Conservation (phyloP, 176 grass and related monocot species). For the Juncus effusus region DNA sequence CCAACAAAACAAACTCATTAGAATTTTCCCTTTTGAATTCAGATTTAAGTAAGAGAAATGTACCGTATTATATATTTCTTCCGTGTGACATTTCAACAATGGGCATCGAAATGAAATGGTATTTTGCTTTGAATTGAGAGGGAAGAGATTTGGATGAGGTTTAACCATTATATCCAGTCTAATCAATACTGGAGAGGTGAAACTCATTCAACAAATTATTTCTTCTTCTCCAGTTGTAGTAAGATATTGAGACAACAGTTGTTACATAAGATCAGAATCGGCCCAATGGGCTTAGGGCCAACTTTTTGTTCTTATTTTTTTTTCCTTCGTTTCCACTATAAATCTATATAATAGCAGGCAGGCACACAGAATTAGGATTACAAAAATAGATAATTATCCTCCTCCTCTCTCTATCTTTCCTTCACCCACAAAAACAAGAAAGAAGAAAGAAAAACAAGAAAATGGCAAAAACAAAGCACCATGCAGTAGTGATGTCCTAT, state of each 20-base stretch:
- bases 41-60: conserved; percentile 2
- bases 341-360: too few relatives aligned
- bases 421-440: too few relatives aligned
- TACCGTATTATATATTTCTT: neutral
- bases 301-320: neutral
- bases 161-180: neutral
- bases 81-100: neutral
- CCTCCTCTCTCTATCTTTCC: too few relatives aligned
- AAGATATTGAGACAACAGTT: too few relatives aligned
- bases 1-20: neutral
- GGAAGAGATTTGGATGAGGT: neutral
- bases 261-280: too few relatives aligned
- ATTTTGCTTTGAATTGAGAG: neutral
- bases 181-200: too few relatives aligned
- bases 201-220: too few relatives aligned
- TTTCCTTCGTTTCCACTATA: too few relatives aligned
- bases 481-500: conserved; percentile 54
- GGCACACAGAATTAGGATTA: too few relatives aligned
- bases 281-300: too few relatives aligned
- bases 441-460: neutral
- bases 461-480: conserved; percentile 34
- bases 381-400: too few relatives aligned
- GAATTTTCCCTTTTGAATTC: neutral
- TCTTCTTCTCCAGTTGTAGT: too few relatives aligned
- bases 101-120: neutral